Percentiles rank a stretch among this genome's conserved stretches.
These are phyloP conservation scores for Dipteronia dyeriana DNA, from an alignment of 345 rosid genomes.

Conservation along the genomic window DNA sequence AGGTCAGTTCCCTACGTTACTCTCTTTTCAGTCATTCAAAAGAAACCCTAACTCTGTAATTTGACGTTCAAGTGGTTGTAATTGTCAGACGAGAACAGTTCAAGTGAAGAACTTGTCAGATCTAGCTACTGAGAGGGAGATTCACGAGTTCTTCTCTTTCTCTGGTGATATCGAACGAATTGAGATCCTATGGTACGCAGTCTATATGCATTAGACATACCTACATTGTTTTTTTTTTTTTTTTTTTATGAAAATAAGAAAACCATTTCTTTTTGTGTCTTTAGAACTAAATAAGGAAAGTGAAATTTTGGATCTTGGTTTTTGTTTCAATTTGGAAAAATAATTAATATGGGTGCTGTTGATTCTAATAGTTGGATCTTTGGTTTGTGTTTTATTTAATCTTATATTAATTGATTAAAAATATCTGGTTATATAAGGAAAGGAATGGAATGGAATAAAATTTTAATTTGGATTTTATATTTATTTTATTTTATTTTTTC, in stretches of 20 bases:
- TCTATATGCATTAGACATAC: background rate
- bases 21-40: background rate
- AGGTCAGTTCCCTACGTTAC: background rate
- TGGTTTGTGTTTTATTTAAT: background rate
- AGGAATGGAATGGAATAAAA: background rate
- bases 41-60: background rate
- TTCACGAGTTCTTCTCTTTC: conserved; percentile 97
- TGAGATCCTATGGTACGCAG: conserved; percentile 55
- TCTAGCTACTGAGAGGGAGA: conserved; percentile 96
- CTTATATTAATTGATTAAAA: background rate
- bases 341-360: background rate
- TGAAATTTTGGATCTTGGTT: background rate
- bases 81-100: conserved; percentile 67
- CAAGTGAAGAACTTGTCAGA: conserved; percentile 82
- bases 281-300: conserved; percentile 7
- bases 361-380: conserved; percentile 3
- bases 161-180: conserved; percentile 86
- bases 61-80: background rate
- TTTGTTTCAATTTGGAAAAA: background rate
- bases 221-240: background rate
- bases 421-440: background rate
- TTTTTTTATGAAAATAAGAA: background rate
- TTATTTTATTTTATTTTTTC: background rate
- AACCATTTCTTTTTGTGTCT: background rate
- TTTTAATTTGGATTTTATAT: background rate